These are phyloP conservation scores for Umbelopsis sp. DNA, from an alignment of 371 early-diverging fungal genomes.

Conservation along the genomic window DNA sequence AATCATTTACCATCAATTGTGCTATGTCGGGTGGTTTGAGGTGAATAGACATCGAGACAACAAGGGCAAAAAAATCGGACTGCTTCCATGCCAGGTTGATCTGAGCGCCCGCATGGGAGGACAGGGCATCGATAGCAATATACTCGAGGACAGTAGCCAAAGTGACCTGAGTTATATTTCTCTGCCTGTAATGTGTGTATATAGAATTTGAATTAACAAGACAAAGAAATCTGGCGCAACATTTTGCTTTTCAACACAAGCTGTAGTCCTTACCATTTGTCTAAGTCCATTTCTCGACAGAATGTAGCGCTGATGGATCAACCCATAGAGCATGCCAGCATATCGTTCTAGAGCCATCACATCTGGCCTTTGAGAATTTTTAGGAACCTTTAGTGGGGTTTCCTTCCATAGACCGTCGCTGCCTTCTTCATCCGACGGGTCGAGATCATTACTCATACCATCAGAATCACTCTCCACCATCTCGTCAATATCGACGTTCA, in stretches of 20 bases:
- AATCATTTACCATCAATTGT: constrained; percentile 73
- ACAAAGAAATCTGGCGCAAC: no score
- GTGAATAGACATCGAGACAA: constrained; percentile 87
- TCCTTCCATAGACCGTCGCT: constrained; percentile 10
- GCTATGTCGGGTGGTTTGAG: constrained; percentile 69
- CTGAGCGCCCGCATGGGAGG: constrained; percentile 84
- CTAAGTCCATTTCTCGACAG: constrained; percentile 75
- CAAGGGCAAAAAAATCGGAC: constrained; percentile 83
- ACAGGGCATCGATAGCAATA: constrained; percentile 73
- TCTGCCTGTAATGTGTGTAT: constrained; percentile 47
- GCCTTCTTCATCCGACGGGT: background rate
- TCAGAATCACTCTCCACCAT: constrained; percentile 79
- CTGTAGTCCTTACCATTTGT: constrained; percentile 61
- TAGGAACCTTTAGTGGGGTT: constrained; percentile 3
- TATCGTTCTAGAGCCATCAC: constrained; percentile 44
- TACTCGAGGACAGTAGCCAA: constrained; percentile 84
- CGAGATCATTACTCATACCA: constrained; percentile 29
- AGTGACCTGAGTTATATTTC: constrained; percentile 74
- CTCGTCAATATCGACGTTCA: constrained; percentile 75
- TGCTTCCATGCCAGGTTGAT: constrained; percentile 60
- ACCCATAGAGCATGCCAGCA: constrained; percentile 74
- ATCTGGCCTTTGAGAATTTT: constrained; percentile 44
- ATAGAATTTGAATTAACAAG: no score
- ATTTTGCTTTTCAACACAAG: background rate
- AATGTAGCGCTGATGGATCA: constrained; percentile 86